phyloP scores from a whole-genome alignment of 306 rosid genomes.

The Casuarina equisetifolia region DNA sequence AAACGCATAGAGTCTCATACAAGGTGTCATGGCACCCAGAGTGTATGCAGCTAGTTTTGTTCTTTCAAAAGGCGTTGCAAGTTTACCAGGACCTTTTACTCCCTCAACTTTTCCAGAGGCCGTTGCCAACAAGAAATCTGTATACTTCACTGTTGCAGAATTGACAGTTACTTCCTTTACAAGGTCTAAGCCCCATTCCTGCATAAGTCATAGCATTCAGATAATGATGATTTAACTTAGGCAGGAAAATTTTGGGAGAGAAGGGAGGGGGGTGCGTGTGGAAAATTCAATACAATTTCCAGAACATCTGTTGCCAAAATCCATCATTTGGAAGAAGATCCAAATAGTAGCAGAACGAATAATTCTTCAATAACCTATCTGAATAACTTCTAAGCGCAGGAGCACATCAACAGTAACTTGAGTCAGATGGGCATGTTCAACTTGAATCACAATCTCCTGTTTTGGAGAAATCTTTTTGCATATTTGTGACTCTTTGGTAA shows the following conservation, averaged over 20 bases:
- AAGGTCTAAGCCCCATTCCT: conserved; percentile 86
- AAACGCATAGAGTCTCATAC: conserved; percentile 94
- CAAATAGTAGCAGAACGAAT: background rate
- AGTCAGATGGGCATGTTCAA: background rate
- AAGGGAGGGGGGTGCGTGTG: background rate
- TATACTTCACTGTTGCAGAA: conserved; percentile 82
- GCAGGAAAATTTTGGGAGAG: background rate
- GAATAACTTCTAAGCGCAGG: background rate
- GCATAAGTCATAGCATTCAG: conserved; percentile 28
- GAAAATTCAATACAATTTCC: background rate
- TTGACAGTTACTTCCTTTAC: conserved; percentile 53
- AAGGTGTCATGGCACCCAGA: conserved; percentile 94
- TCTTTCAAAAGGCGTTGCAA: conserved; percentile 98
- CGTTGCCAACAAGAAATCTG: conserved; percentile 86
- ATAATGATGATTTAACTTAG: conserved; percentile 19
- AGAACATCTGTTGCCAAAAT: background rate
- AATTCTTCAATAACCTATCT: background rate
- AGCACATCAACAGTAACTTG: background rate
- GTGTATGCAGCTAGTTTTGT: conserved; percentile 96
- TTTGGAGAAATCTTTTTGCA: background rate
- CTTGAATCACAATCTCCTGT: background rate
- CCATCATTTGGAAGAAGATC: background rate
- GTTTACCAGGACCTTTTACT: conserved; percentile 81
- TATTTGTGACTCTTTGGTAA: background rate
- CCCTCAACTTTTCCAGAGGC: conserved; percentile 97